Evolutionary conservation across 1,284 basidiomycete species (phyloP).

Genomic region (Taiwanofungus camphoratus): DNA sequence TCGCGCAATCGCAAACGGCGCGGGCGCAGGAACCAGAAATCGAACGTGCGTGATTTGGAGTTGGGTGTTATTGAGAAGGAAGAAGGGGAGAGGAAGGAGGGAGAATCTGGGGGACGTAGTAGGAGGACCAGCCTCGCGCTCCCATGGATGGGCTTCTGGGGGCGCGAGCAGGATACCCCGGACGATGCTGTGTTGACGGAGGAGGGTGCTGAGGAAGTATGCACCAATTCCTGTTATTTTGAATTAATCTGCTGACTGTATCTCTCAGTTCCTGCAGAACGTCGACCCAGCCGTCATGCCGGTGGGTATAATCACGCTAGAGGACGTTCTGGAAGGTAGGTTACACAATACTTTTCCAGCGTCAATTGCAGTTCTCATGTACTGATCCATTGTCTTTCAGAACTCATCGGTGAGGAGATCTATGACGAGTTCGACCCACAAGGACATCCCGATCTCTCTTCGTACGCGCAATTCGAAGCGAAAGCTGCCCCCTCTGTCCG

Average conservation of each 20-base stretch:
- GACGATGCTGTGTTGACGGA: slow-evolving; percentile 76
- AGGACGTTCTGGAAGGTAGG: slow-evolving; percentile 85
- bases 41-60: slow-evolving; percentile 33
- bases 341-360: no score
- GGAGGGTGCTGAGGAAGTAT: slow-evolving; percentile 61
- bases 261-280: slow-evolving; percentile 62
- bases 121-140: slow-evolving; percentile 40
- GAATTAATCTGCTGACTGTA: neutral
- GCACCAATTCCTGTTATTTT: slow-evolving; percentile 13
- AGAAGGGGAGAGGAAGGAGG: slow-evolving; percentile 13
- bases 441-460: slow-evolving; percentile 51
- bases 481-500: slow-evolving; percentile 13
- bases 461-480: slow-evolving; percentile 33
- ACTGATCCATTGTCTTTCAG: slow-evolving; percentile 32
- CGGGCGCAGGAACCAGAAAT: no score
- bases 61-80: slow-evolving; percentile 30
- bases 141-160: slow-evolving; percentile 21
- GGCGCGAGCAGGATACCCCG: slow-evolving; percentile 73
- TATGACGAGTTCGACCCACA: slow-evolving; percentile 82
- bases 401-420: slow-evolving; percentile 86
- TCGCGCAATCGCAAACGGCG: slow-evolving; percentile 16
- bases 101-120: slow-evolving; percentile 20
- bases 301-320: slow-evolving; percentile 88
- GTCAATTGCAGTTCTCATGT: neutral
- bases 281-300: slow-evolving; percentile 74